Evolutionary conservation across 768 basidiomycete genomes (phyloP), one percentile per base, ranked within the genome.

Genomic region (Termitomyces sp.): DNA sequence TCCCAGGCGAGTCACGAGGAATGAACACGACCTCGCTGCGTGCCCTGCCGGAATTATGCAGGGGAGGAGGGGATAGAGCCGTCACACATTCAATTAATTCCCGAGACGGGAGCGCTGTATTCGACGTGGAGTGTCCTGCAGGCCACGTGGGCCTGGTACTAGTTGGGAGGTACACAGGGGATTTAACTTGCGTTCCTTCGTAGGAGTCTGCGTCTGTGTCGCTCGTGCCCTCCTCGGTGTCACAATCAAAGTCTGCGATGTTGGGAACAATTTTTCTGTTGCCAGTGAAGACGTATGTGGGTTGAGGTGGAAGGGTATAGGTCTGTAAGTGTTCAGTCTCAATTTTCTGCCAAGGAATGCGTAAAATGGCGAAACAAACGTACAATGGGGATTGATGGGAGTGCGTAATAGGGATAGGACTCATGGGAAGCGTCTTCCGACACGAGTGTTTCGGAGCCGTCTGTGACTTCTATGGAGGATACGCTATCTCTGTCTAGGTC

Each of bases 11-110:
- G 43, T 66, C 60, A 38, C 59, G 62, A 40, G 65, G 61, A 25
- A 64, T 40, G 55, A 25, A 63, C 59, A 68, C 60, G 55, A 68
- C 61, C 38, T 66, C 57, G 58, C 65, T 65, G 53, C 65, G 65
- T 62, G 63, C 63, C 46, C 47, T 62, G n/a, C 63, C 57, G 8
- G 65, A 64, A 53, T 64, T 63, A 37, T 59, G 61, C 46, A 66
- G 54, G 42, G 67, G 63, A 43, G 66, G 62, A 20, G 63, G 59
- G 14, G 63, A 38, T 6, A 68, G 61, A 46, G 56, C 45, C n/a
- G 63, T 68, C 3, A 58, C 54, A 36, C 57, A 53, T 14, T 59
- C 63, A n/a, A 56, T 59, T 59, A 63, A 46, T 34, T 55, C 61
- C 29, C 20, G 37, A 52, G 34, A 25, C 42, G 11, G 32, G 31